Evolutionary conservation across 164 flowering plant genomes (phyloP).

Genomic region (Euptelea pleiosperma): DNA sequence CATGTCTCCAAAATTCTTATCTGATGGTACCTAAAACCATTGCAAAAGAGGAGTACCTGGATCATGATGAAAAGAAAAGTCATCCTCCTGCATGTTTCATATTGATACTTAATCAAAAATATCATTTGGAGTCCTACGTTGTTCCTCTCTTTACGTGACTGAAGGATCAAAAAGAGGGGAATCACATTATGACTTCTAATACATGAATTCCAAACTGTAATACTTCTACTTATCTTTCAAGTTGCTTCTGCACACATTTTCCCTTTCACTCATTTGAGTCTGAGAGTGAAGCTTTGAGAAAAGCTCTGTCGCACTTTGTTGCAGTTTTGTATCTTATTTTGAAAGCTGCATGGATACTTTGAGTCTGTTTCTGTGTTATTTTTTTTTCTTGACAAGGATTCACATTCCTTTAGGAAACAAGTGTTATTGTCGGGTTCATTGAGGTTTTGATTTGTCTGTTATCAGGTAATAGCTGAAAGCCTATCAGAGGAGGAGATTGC

Average conservation of each 20-base stretch:
- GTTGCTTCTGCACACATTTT: background rate
- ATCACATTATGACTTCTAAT: background rate
- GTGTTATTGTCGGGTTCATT: background rate
- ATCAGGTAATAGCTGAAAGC: conserved; percentile 96
- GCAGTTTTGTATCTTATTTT: too few relatives aligned
- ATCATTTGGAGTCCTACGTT: too few relatives aligned
- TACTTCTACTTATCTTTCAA: background rate
- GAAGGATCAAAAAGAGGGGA: background rate
- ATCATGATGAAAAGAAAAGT: too few relatives aligned
- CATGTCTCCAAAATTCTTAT: background rate
- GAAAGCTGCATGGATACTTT: too few relatives aligned
- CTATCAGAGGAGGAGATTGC: conserved; percentile 98
- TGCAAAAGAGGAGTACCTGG: too few relatives aligned
- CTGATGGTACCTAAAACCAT: too few relatives aligned
- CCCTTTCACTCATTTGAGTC: background rate
- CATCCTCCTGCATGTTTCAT: too few relatives aligned
- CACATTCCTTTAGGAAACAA: background rate
- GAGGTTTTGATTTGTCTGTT: conserved; percentile 1
- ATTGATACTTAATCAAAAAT: too few relatives aligned
- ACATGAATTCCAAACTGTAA: too few relatives aligned
- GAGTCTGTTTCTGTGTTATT: too few relatives aligned
- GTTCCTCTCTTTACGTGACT: background rate
- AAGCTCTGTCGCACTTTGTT: too few relatives aligned
- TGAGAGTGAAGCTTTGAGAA: background rate
- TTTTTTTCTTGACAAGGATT: background rate